phyloP scores from a whole-genome alignment of 306 rosid species.

The Mimosa pudica region DNA sequence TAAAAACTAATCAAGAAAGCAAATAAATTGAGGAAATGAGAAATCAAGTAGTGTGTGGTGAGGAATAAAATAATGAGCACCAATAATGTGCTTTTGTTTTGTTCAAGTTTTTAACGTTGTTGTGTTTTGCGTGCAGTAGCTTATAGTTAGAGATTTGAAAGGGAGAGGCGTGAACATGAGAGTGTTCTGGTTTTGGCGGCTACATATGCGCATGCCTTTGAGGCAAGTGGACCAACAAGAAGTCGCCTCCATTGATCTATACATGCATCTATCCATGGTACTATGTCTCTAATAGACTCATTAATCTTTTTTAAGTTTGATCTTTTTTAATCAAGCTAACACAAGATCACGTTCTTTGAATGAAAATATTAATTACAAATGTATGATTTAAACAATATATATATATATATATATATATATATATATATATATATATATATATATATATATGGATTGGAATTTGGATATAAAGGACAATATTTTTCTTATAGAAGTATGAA shows the following conservation, averaged over 20 bases:
- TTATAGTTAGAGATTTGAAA: background rate
- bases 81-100: background rate
- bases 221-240: slow-evolving; percentile 28
- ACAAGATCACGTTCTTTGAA: background rate
- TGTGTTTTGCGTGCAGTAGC: background rate
- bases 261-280: background rate
- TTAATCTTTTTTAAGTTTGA: background rate
- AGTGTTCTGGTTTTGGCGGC: slow-evolving; percentile 26
- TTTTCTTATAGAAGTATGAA: background rate
- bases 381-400: background rate
- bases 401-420: too few species aligned
- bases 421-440: too few species aligned
- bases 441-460: too few species aligned
- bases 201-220: slow-evolving; percentile 6
- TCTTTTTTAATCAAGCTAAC: background rate
- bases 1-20: background rate
- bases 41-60: background rate
- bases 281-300: background rate
- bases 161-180: slow-evolving; percentile 2
- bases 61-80: background rate
- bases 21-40: background rate
- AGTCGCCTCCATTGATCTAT: background rate
- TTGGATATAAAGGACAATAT: background rate
- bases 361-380: background rate
- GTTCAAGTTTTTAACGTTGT: background rate